phyloP scores from a whole-genome alignment of 2,329 filamentous ascomycete genomes.

The Penicillium sp. region DNA sequence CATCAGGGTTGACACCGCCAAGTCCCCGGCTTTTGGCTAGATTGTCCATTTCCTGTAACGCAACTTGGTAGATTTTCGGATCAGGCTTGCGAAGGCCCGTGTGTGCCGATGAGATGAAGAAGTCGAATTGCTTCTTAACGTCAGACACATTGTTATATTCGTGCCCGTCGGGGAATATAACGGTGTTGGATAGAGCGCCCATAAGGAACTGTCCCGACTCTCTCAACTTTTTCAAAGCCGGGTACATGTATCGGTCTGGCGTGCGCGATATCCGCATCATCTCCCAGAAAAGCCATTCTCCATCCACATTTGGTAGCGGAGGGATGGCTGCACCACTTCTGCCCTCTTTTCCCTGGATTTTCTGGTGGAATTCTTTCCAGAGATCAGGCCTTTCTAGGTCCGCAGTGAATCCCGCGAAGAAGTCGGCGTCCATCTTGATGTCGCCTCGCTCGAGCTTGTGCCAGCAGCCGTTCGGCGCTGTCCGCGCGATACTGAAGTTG shows the following conservation, averaged over 20 bases:
- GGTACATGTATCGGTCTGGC: constrained; percentile 84
- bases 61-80: constrained; percentile 71
- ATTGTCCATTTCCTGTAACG: constrained; percentile 63
- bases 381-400: constrained; percentile 65
- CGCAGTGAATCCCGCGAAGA: constrained; percentile 69
- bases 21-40: constrained; percentile 57
- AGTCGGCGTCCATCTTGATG: constrained; percentile 67
- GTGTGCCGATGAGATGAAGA: constrained; percentile 83
- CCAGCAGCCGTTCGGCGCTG: constrained; percentile 77
- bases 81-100: constrained; percentile 86
- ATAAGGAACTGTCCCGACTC: constrained; percentile 64
- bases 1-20: constrained; percentile 55
- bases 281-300: constrained; percentile 74
- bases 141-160: constrained; percentile 60
- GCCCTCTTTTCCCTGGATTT: constrained; percentile 31
- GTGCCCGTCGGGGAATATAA: constrained; percentile 76
- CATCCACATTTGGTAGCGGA: constrained; percentile 68
- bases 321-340: constrained; percentile 44
- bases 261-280: constrained; percentile 75
- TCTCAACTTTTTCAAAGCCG: constrained; percentile 68
- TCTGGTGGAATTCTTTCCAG: constrained; percentile 62
- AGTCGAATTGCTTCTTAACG: constrained; percentile 68
- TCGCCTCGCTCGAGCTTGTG: constrained; percentile 82
- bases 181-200: constrained; percentile 84
- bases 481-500: constrained; percentile 80